These are phyloP conservation scores for Nepenthes gracilis DNA, from an alignment of 148 eudicot species.

Conservation along the genomic window DNA sequence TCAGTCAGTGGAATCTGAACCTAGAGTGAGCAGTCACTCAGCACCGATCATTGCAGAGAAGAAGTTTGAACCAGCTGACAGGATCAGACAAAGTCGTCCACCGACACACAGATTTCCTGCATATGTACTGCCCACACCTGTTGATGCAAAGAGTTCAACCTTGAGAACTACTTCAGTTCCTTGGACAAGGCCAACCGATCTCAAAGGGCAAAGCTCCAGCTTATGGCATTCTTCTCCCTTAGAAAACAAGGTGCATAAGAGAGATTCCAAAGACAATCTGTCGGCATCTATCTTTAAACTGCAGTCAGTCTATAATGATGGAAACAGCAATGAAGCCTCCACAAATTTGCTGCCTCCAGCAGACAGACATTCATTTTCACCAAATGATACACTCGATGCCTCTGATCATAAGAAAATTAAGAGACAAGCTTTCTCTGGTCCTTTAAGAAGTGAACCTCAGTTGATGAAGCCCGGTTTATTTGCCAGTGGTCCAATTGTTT, in stretches of 20 bases:
- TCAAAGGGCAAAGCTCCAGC: neutral
- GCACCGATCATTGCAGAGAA: conserved; percentile 65
- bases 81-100: conserved; percentile 36
- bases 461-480: conserved; percentile 28
- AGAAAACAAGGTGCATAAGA: conserved; percentile 42
- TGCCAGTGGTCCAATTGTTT: conserved; percentile 45
- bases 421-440: conserved; percentile 84
- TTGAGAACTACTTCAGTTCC: conserved; percentile 32
- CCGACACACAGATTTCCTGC: conserved; percentile 44
- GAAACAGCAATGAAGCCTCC: conserved; percentile 25
- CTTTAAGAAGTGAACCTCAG: conserved; percentile 60
- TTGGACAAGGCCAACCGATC: conserved; percentile 3
- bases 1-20: conserved; percentile 29
- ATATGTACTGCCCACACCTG: conserved; percentile 82
- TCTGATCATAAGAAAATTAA: conserved; percentile 42
- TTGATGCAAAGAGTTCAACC: conserved; percentile 44
- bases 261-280: conserved; percentile 26
- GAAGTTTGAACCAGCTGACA: conserved; percentile 57
- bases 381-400: conserved; percentile 27
- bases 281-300: conserved; percentile 16
- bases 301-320: conserved; percentile 20
- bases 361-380: conserved; percentile 35
- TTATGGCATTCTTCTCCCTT: conserved; percentile 55
- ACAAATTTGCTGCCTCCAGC: conserved; percentile 39
- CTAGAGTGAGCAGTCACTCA: conserved; percentile 52